Evolutionary conservation across 2,329 filamentous ascomycete species (phyloP).

Genomic region (Trichothecium sympodiale): DNA sequence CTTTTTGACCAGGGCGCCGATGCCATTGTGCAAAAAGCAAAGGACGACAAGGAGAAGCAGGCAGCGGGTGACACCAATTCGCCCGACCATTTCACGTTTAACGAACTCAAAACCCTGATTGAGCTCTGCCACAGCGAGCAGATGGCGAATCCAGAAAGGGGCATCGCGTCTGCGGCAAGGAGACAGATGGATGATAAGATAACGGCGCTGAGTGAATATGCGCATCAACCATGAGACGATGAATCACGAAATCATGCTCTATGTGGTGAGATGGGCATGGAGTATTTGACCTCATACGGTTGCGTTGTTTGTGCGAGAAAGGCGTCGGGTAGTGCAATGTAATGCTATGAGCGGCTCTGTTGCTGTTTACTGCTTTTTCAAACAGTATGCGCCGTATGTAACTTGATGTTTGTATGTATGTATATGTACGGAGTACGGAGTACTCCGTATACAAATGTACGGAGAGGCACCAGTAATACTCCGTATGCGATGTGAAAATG

Average conservation of each 20-base stretch:
- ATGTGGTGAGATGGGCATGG: not conserved
- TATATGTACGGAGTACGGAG: no score
- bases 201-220: slow-evolving; percentile 58
- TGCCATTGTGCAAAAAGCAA: slow-evolving; percentile 51
- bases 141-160: slow-evolving; percentile 54
- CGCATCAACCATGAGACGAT: slow-evolving; percentile 44
- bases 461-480: no score
- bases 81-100: slow-evolving; percentile 45
- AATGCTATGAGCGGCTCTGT: no score
- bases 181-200: slow-evolving; percentile 61
- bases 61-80: slow-evolving; percentile 18
- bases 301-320: no score
- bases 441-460: no score
- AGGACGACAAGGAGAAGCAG: slow-evolving; percentile 28
- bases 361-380: no score
- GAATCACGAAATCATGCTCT: not conserved
- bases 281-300: no score
- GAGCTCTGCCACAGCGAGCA: slow-evolving; percentile 60
- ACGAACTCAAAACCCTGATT: slow-evolving; percentile 54
- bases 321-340: no score
- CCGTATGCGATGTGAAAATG: no score
- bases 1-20: slow-evolving; percentile 57
- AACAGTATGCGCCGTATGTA: no score
- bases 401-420: no score
- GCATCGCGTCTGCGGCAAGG: slow-evolving; percentile 55